Evolutionary conservation across 2,329 filamentous ascomycete species (phyloP).

Genomic region (Botryotinia narcissicola): DNA sequence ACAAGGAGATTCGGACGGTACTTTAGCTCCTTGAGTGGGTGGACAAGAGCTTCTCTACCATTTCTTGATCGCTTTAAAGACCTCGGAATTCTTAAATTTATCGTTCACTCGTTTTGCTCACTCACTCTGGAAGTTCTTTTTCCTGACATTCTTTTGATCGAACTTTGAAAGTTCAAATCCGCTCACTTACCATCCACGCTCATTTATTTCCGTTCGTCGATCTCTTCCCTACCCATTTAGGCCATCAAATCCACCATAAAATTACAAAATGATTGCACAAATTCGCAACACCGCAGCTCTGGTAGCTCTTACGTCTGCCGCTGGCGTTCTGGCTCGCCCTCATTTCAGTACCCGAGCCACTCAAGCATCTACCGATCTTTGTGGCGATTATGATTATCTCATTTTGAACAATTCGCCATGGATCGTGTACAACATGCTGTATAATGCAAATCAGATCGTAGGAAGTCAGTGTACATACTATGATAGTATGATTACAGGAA

Average conservation of each 20-base stretch:
- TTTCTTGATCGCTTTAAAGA: background rate
- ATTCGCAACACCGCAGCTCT: background rate
- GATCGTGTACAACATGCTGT: constrained; percentile 2
- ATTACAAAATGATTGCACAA: background rate
- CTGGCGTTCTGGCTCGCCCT: background rate
- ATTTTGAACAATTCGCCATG: constrained; percentile 4
- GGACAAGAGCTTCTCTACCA: background rate
- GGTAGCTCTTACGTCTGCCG: background rate
- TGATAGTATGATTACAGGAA: background rate
- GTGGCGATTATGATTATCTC: background rate
- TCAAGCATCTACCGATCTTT: background rate
- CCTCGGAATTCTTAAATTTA: background rate
- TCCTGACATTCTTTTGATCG: constrained; percentile 5
- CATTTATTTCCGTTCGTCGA: background rate
- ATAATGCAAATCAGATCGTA: background rate
- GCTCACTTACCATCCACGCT: background rate
- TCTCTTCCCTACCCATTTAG: background rate
- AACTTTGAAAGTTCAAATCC: background rate
- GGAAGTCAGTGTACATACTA: constrained; percentile 9
- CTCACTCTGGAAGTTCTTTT: background rate
- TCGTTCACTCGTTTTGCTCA: background rate
- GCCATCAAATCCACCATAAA: background rate
- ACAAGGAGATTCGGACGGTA: background rate
- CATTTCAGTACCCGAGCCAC: background rate
- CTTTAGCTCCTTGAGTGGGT: background rate